A percentile compares a stretch with the other conserved stretches of the same genome.
phyloP scores from a whole-genome alignment of 164 flowering plant species.

The Tetracentron sinense region DNA sequence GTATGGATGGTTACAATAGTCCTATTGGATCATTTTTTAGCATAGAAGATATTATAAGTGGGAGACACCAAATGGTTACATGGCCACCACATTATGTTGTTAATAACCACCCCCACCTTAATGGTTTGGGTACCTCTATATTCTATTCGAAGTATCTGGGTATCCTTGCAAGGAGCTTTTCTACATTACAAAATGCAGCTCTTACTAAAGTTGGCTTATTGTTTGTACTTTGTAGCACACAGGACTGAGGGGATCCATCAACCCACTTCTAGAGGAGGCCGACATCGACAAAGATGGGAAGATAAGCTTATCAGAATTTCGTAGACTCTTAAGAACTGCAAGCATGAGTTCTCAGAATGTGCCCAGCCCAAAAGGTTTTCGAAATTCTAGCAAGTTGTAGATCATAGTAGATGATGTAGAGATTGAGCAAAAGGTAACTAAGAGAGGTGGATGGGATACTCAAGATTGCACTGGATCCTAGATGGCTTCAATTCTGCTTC shows the following conservation, averaged over 20 bases:
- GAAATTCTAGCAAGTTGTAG: conserved; percentile 35
- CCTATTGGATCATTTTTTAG: too few relatives aligned
- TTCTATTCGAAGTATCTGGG: background rate
- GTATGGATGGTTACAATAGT: too few relatives aligned
- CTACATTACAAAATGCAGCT: background rate
- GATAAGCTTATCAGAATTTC: conserved; percentile 83
- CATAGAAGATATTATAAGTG: too few relatives aligned
- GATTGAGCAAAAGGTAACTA: background rate
- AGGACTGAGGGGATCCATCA: conserved; percentile 81
- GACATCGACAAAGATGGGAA: conserved; percentile 94
- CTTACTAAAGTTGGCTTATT: conserved; percentile 1
- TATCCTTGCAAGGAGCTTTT: background rate
- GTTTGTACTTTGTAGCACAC: conserved; percentile 54
- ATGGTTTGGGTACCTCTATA: background rate
- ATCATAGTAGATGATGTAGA: background rate
- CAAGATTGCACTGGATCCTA: background rate
- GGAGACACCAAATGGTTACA: too few relatives aligned
- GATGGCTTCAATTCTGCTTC: background rate
- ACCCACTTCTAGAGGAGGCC: conserved; percentile 93
- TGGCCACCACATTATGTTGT: too few relatives aligned
- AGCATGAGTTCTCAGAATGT: conserved; percentile 62
- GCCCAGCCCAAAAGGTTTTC: conserved; percentile 39
- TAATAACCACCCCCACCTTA: too few relatives aligned
- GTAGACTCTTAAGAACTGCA: conserved; percentile 86
- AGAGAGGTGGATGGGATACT: background rate